Evolutionary conservation across 495 filamentous ascomycete genomes (phyloP), one percentile per base, ranked within the genome.

Genomic region (Terfezia boudieri): DNA sequence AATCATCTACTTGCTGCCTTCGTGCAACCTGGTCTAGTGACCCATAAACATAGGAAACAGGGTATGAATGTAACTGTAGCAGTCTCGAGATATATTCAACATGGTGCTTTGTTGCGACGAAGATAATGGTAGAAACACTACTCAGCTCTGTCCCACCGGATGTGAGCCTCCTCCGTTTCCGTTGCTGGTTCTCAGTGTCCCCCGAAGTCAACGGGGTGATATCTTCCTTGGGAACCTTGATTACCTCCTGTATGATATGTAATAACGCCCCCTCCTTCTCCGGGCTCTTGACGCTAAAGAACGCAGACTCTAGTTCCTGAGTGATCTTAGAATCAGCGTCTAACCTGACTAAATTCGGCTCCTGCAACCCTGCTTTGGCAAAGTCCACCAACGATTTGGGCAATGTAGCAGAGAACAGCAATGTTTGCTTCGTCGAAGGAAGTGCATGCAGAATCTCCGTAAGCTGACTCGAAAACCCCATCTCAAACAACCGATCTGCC

Each of bases 261-360:
- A 98, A 72, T 22, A 99, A 69, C 14, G 87, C 83, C 26, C 85
- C 90, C 66, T 96, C 90, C 67, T 94, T 94, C 63, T 96, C 92
- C 5, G 78, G 79, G 36, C 82, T 78, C 64, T 94, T 95, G 58
- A 99, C 75, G 0, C 80, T 83, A 65, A 99, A 95, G 68, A 95
- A 96, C 7, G 83, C 87, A 60, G 80, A 86, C 64, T 99, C 76
- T 23, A 98, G 74, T 61, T 95, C 89, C 0, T 89, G 87, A 0
- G 92, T 94, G 8, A 96, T 80, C 64, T 98, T 98, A 61, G 83
- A 86, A 62, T 98, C 90, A 3, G 85, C 81, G 69, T 98, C 90
- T 37, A 98, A 68, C 55, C 90, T 78, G 55, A 98, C 78, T 1
- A 95, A 72, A 57, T 73, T 82, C 0, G 90, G 89, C 52, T 96